phyloP scores from a whole-genome alignment of 345 rosid genomes.

The Syzygium jambos region DNA sequence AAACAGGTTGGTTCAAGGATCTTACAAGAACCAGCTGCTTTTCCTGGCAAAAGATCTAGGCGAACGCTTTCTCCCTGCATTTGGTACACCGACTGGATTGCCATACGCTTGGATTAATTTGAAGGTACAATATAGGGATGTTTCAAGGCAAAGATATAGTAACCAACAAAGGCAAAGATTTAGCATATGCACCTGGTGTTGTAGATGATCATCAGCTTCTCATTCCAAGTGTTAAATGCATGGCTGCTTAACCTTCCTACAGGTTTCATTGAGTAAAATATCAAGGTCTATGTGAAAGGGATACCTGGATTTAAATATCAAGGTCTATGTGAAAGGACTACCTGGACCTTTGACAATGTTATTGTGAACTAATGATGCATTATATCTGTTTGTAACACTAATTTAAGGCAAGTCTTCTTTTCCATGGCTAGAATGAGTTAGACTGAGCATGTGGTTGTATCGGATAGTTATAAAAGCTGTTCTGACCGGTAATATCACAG shows the following conservation, averaged over 20 bases:
- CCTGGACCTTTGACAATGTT: not conserved
- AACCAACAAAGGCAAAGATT: not conserved
- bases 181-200: not conserved
- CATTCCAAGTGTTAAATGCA: not conserved
- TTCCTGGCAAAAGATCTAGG: slow-evolving; percentile 79
- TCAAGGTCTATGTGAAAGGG: not conserved
- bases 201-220: not conserved
- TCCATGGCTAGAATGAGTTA: not conserved
- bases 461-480: not conserved
- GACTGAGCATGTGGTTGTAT: not conserved
- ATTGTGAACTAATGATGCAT: not conserved
- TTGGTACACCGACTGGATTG: slow-evolving; percentile 82
- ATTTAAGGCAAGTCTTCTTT: not conserved
- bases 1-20: slow-evolving; percentile 65
- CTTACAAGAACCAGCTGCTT: slow-evolving; percentile 75
- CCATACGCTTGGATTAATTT: slow-evolving; percentile 96
- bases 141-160: not conserved
- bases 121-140: slow-evolving; percentile 42
- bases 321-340: not conserved
- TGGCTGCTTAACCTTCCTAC: not conserved
- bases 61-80: slow-evolving; percentile 76
- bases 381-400: not conserved
- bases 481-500: not conserved
- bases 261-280: not conserved
- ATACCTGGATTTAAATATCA: not conserved